These are phyloP conservation scores for Talaromyces adpressus DNA, from an alignment of 495 filamentous ascomycete species.

Conservation along the genomic window DNA sequence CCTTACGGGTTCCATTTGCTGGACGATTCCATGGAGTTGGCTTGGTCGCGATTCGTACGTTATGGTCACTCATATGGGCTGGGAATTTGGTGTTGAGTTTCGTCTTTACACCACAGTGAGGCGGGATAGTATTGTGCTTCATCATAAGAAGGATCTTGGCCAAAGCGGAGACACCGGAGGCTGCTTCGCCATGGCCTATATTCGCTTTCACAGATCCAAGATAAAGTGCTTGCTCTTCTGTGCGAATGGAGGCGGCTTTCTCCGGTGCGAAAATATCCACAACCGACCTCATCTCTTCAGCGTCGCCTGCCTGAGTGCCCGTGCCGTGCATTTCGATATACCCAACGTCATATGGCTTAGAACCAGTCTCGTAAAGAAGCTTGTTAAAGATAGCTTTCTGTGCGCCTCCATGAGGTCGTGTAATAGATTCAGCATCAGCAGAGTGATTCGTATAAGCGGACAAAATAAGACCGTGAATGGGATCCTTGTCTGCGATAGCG, in stretches of 20 bases:
- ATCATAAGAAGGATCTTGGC: background rate
- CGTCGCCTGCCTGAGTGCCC: constrained; percentile 19
- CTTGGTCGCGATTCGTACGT: too few relatives aligned
- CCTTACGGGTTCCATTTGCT: too few relatives aligned
- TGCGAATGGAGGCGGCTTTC: background rate
- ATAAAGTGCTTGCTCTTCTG: background rate
- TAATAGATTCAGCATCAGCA: constrained; percentile 69
- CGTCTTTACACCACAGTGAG: too few relatives aligned
- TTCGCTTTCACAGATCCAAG: background rate
- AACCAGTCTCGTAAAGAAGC: constrained; percentile 47
- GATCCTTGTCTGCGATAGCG: constrained; percentile 63
- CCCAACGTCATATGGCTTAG: background rate
- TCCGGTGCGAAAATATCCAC: background rate
- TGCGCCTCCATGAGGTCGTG: constrained; percentile 63
- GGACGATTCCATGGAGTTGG: too few relatives aligned
- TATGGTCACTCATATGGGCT: too few relatives aligned
- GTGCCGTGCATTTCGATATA: constrained; percentile 39
- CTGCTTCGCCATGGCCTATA: background rate
- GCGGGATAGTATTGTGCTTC: background rate
- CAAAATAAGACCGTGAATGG: constrained; percentile 48
- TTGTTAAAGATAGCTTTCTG: constrained; percentile 61
- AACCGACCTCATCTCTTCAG: background rate
- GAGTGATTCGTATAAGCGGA: constrained; percentile 68
- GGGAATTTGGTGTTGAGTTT: too few relatives aligned
- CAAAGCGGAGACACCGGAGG: background rate